phyloP scores from a whole-genome alignment of 2,329 filamentous ascomycete genomes.

The Aspergillus cejpii region DNA sequence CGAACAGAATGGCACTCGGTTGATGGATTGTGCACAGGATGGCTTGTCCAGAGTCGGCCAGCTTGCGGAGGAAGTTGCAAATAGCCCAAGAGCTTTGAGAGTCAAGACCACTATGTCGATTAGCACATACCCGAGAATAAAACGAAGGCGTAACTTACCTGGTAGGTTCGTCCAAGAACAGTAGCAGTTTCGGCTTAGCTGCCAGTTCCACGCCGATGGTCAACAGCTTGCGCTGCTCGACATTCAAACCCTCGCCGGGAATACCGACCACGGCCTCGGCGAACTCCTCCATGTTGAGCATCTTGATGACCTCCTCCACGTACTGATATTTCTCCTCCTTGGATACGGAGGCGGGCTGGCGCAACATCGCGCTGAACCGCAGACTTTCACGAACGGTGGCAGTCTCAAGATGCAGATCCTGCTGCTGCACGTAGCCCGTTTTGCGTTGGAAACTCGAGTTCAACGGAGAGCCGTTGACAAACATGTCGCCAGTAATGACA shows the following conservation, averaged over 20 bases:
- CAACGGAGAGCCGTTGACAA: constrained; percentile 63
- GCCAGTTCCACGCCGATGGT: constrained; percentile 91
- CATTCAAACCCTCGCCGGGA: constrained; percentile 65
- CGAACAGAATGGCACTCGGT: constrained; percentile 83
- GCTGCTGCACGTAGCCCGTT: constrained; percentile 62
- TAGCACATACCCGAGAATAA: background rate
- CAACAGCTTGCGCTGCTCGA: constrained; percentile 62
- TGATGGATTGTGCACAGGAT: constrained; percentile 93
- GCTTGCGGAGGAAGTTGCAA: constrained; percentile 71
- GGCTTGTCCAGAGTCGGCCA: constrained; percentile 78
- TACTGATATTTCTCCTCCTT: constrained; percentile 71
- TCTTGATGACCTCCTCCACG: constrained; percentile 78
- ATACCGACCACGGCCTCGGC: constrained; percentile 83
- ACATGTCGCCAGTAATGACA: constrained; percentile 77
- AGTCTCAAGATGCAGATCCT: constrained; percentile 78
- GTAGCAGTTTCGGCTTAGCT: constrained; percentile 74
- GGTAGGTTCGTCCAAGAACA: constrained; percentile 89
- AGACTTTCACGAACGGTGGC: constrained; percentile 82
- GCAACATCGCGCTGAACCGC: constrained; percentile 73
- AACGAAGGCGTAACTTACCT: constrained; percentile 33
- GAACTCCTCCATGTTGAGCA: constrained; percentile 82
- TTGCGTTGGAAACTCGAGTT: constrained; percentile 44
- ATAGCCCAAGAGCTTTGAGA: constrained; percentile 89
- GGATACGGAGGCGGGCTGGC: constrained; percentile 68
- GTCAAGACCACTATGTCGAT: constrained; percentile 63